phyloP scores from a whole-genome alignment of 2,329 filamentous ascomycete genomes.

The Penicillium frequentans region DNA sequence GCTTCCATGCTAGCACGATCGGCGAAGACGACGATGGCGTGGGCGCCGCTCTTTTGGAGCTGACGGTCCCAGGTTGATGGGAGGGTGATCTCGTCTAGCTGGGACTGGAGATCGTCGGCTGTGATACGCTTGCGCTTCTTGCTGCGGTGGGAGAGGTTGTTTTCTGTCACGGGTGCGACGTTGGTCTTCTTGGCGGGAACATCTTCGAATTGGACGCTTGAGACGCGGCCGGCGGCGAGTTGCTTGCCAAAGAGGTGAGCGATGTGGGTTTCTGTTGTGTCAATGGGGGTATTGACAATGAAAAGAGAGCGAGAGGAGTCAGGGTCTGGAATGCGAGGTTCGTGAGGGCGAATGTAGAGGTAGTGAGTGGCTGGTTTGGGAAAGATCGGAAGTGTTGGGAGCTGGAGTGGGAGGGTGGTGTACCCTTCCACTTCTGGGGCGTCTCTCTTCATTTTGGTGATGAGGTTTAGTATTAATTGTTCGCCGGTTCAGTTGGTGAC shows the following conservation, averaged over 20 bases:
- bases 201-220: slow-evolving; percentile 72
- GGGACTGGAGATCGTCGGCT: slow-evolving; percentile 50
- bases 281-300: slow-evolving; percentile 83
- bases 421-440: slow-evolving; percentile 60
- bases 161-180: slow-evolving; percentile 19
- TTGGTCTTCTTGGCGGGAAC: slow-evolving; percentile 39
- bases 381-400: slow-evolving; percentile 64
- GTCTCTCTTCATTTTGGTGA: slow-evolving; percentile 36
- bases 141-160: slow-evolving; percentile 26
- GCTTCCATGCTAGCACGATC: slow-evolving; percentile 76
- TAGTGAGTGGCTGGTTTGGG: slow-evolving; percentile 70
- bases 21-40: slow-evolving; percentile 78
- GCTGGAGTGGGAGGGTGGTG: slow-evolving; percentile 65
- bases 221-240: slow-evolving; percentile 75
- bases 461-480: slow-evolving; percentile 4
- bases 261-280: slow-evolving; percentile 76
- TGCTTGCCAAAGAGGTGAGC: slow-evolving; percentile 72
- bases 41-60: slow-evolving; percentile 71
- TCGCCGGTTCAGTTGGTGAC: not conserved
- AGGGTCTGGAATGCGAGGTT: slow-evolving; percentile 72
- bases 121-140: slow-evolving; percentile 59
- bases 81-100: slow-evolving; percentile 62
- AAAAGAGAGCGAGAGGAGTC: slow-evolving; percentile 81
- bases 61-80: slow-evolving; percentile 72
- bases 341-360: slow-evolving; percentile 81